A percentile compares a stretch with the other conserved stretches of the same genome.
Evolutionary conservation across 805 yeast genomes (phyloP).

Genomic region (Kregervanrija pseudodelftensis): DNA sequence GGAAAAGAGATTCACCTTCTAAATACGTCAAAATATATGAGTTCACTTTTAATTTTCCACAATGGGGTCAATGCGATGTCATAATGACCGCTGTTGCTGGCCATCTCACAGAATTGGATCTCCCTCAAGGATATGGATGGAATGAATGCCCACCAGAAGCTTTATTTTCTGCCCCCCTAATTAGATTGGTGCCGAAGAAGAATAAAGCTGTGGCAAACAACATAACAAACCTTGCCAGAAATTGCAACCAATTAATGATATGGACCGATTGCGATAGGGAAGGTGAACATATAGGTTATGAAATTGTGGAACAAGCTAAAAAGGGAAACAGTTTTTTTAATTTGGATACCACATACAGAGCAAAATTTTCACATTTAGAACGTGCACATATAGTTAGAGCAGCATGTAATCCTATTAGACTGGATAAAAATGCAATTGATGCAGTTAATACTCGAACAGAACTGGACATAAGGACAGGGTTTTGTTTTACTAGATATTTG

Average conservation of each 20-base stretch:
- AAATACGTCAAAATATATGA: slow-evolving; percentile 76
- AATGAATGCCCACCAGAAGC: slow-evolving; percentile 56
- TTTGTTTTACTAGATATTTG: slow-evolving; percentile 77
- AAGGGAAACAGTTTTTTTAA: slow-evolving; percentile 40
- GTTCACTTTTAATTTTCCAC: slow-evolving; percentile 58
- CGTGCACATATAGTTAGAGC: slow-evolving; percentile 66
- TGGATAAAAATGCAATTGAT: slow-evolving; percentile 64
- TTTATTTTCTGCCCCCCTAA: slow-evolving; percentile 61
- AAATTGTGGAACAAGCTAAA: slow-evolving; percentile 64
- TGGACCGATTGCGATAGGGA: slow-evolving; percentile 99
- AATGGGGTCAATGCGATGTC: slow-evolving; percentile 60
- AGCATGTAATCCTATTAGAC: slow-evolving; percentile 54
- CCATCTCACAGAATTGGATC: slow-evolving; percentile 64
- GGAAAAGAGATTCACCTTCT: slow-evolving; percentile 37
- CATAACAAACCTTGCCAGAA: slow-evolving; percentile 56
- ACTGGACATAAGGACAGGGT: slow-evolving; percentile 83
- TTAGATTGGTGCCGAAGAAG: background rate
- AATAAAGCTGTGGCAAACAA: slow-evolving; percentile 55
- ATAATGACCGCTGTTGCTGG: slow-evolving; percentile 94
- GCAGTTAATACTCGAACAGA: slow-evolving; percentile 88
- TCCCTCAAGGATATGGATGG: slow-evolving; percentile 57
- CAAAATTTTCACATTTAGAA: slow-evolving; percentile 84
- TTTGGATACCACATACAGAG: slow-evolving; percentile 54
- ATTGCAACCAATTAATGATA: slow-evolving; percentile 63
- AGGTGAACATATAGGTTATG: slow-evolving; percentile 89